A percentile compares a stretch with the other conserved stretches of the same genome.
Evolutionary conservation across 2,329 filamentous ascomycete species (phyloP).

Genomic region (Thielaviopsis populi): DNA sequence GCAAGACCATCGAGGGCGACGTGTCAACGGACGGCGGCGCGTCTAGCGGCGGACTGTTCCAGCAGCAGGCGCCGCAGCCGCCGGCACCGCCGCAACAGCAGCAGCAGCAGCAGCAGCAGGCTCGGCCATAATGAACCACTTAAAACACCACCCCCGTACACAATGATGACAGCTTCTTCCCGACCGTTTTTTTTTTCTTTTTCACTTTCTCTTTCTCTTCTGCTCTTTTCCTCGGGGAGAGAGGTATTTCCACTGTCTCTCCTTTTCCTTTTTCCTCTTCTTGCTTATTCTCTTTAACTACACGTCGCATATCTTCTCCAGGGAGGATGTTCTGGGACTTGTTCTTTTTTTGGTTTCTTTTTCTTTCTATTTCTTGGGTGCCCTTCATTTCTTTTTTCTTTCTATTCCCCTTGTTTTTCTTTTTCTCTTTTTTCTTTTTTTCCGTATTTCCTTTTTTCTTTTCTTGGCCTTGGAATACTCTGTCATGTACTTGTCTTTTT

Average conservation of each 20-base stretch:
- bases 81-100: neutral
- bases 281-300: conserved; percentile 3
- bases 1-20: conserved; percentile 89
- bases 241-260: conserved; percentile 3
- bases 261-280: conserved; percentile 5
- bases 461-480: conserved; percentile 2
- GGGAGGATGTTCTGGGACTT: neutral
- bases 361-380: neutral
- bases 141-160: neutral
- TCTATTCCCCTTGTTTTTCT: neutral
- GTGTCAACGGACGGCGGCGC: conserved; percentile 46
- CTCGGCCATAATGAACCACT: conserved; percentile 5
- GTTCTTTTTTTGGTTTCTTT: neutral
- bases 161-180: conserved; percentile 1
- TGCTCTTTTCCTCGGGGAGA: neutral
- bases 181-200: neutral
- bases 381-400: neutral
- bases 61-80: neutral
- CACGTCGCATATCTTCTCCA: neutral
- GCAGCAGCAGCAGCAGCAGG: neutral
- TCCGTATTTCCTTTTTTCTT: neutral
- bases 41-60: conserved; percentile 25
- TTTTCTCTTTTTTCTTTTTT: conserved; percentile 1
- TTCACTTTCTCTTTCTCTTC: neutral
- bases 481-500: conserved; percentile 1